Base-by-base conservation (phyloP, 2,329 filamentous ascomycete species). In the Aureobasidium sp. region DNA sequence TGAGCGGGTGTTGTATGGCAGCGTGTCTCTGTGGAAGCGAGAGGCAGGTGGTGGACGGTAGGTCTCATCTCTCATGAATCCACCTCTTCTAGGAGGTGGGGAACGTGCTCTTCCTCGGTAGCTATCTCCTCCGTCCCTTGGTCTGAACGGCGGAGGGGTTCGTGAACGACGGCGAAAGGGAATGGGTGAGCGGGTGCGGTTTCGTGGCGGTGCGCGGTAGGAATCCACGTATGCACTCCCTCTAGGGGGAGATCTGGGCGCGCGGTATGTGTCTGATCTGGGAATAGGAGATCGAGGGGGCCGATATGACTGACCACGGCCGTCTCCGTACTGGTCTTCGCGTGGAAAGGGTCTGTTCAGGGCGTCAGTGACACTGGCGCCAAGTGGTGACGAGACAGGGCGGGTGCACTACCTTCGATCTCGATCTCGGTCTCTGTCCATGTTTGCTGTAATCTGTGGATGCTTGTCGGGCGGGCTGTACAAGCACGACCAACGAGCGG, bases 231-330 rank as follows among this genome's bases (percentile, higher is more conserved):
- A 22, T 6, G 68, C 64, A 48, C 64, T 70, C 34, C 56, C 64
- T 44, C 74, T 67, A 7, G 71, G 68, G 21, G 57, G 63, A 17
- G 73, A 70, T 35, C 78, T 79, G 25, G 78, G 79, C 51, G 63
- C 72, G 65, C 74, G 69, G 60, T 74, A 68, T 58, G 56, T 62
- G 53, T 67, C 66, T 38, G 56, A 49, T 35, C 60, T 59, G 37
- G 59, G 58, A 22, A 62, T 59, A 22, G 65, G 65, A 8, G 62
- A 60, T 40, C 62, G 65, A 53, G 63, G 63, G 37, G 67, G 67
- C n/a, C 67, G 64, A 55, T 70, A 70, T n/a, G 64, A 67, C 50
- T 70, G 65, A 6, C 67, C 67, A 41, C 65, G 58, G 21, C 66
- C 64, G 24, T 55, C 61, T 47, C 63, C 60, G 54, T 63, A 68